Evolutionary conservation across 1,284 basidiomycete genomes (phyloP).

Genomic region (Coniferiporia sulphurascens): DNA sequence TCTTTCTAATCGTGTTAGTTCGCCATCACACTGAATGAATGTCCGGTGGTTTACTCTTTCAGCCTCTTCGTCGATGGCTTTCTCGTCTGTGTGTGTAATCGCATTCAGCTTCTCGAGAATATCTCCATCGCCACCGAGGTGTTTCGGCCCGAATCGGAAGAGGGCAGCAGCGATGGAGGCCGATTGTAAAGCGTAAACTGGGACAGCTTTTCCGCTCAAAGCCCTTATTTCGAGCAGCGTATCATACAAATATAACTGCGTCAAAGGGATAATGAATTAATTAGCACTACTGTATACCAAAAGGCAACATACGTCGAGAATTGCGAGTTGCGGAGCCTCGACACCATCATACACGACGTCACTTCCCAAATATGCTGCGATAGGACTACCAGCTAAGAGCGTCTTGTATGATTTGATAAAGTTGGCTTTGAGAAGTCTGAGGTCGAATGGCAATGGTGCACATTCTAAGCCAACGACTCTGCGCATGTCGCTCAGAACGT

Average conservation of each 20-base stretch:
- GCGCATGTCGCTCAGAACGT: too few species aligned
- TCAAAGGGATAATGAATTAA: neutral
- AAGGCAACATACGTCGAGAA: slow-evolving; percentile 8
- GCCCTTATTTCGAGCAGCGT: too few species aligned
- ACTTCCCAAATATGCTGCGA: neutral
- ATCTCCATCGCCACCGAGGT: too few species aligned
- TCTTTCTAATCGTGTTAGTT: neutral
- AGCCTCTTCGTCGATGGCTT: neutral
- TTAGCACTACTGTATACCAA: neutral
- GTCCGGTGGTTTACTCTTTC: too few species aligned
- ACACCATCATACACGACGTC: neutral
- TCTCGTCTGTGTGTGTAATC: too few species aligned
- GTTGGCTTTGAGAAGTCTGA: neutral
- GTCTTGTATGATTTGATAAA: slow-evolving; percentile 5
- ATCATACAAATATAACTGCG: too few species aligned
- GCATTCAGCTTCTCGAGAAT: too few species aligned
- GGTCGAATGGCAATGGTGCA: neutral
- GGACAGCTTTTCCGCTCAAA: too few species aligned
- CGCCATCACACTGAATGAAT: neutral
- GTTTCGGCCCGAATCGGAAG: too few species aligned
- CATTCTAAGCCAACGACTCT: slow-evolving; percentile 9
- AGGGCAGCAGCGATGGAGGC: too few species aligned
- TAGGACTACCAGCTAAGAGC: neutral
- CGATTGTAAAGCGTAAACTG: too few species aligned
- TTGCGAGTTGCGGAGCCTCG: slow-evolving; percentile 2